phyloP scores from a whole-genome alignment of 352 stramenopile genomes.

The Phytopythium oedochilum region DNA sequence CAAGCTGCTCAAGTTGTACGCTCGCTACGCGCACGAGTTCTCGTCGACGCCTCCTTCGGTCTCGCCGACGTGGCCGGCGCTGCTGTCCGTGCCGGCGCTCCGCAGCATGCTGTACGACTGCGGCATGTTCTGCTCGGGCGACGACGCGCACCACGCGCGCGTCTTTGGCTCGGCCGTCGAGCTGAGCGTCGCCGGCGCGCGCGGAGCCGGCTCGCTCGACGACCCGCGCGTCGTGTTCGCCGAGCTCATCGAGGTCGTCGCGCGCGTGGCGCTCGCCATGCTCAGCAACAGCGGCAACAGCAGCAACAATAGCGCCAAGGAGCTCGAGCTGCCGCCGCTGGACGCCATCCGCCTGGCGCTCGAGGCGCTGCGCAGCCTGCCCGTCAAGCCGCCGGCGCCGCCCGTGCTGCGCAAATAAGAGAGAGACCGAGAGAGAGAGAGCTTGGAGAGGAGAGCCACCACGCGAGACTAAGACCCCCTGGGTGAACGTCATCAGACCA shows the following conservation, averaged over 20 bases:
- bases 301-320: constrained; percentile 9
- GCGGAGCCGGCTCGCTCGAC: constrained; percentile 24
- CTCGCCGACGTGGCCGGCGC: constrained; percentile 2
- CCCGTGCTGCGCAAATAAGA: constrained; percentile 25
- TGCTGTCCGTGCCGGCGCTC: constrained; percentile 38
- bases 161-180: constrained; percentile 59
- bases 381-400: constrained; percentile 13
- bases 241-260: constrained; percentile 67
- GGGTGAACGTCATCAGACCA: neutral
- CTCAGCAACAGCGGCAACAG: constrained; percentile 11
- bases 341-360: constrained; percentile 77
- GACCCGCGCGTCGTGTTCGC: constrained; percentile 59
- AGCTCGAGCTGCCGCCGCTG: constrained; percentile 50
- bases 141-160: constrained; percentile 41
- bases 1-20: constrained; percentile 70
- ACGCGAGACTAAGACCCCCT: neutral
- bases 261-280: constrained; percentile 56
- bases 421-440: neutral
- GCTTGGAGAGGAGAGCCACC: neutral
- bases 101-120: constrained; percentile 74
- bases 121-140: constrained; percentile 69
- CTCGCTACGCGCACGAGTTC: constrained; percentile 52
- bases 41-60: constrained; percentile 6
- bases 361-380: constrained; percentile 60
- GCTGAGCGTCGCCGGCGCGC: constrained; percentile 55